A percentile compares a stretch with the other conserved stretches of the same genome.
These are phyloP conservation scores for Hirsutella rhossiliensis DNA, from an alignment of 2,329 filamentous ascomycete species.

Conservation along the genomic window DNA sequence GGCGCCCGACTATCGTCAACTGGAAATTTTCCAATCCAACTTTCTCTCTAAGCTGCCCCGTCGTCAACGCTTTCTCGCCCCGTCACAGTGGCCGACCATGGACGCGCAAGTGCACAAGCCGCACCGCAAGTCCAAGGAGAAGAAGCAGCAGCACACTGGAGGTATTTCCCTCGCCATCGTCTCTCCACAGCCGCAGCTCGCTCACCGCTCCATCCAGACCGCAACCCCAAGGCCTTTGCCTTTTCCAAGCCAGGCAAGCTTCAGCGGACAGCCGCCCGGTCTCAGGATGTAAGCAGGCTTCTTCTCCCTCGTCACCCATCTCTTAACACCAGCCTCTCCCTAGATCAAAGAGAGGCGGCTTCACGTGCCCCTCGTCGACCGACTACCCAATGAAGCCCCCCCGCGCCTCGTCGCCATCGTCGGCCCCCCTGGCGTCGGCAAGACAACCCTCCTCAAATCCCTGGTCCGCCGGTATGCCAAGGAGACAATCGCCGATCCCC, in stretches of 20 bases:
- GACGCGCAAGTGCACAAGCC: conserved; percentile 75
- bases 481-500: conserved; percentile 80
- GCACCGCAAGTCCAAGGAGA: conserved; percentile 80
- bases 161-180: conserved; percentile 25
- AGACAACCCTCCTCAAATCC: conserved; percentile 91
- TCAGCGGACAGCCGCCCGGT: conserved; percentile 60
- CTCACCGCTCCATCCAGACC: conserved; percentile 34
- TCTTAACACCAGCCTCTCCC: background rate
- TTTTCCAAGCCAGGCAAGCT: conserved; percentile 72
- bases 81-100: conserved; percentile 34
- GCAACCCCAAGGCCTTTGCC: conserved; percentile 84
- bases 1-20: background rate
- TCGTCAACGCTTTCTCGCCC: background rate
- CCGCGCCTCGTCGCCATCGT: conserved; percentile 89
- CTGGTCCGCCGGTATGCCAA: conserved; percentile 91
- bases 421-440: conserved; percentile 87
- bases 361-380: conserved; percentile 93
- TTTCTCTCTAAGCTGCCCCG: background rate
- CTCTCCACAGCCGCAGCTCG: background rate
- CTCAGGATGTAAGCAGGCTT: conserved; percentile 48
- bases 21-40: background rate
- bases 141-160: conserved; percentile 57
- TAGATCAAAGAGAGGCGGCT: conserved; percentile 90
- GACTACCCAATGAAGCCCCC: conserved; percentile 87
- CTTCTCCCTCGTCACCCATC: background rate